phyloP scores from a whole-genome alignment of 2,329 filamentous ascomycete genomes.

The Fusarium liriodendri region DNA sequence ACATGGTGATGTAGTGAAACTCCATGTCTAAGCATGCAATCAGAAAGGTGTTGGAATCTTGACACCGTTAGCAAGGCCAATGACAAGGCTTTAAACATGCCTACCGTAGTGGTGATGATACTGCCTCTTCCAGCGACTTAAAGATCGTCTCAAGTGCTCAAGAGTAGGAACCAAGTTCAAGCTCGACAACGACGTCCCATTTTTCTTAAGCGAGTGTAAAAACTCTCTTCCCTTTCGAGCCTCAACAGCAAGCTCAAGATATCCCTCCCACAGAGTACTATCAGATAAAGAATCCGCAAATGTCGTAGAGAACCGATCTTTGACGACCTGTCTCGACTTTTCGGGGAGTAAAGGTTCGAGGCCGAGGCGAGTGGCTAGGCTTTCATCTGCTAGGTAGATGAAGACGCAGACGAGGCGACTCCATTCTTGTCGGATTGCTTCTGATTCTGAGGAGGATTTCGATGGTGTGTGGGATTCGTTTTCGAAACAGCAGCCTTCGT shows the following conservation, averaged over 20 bases:
- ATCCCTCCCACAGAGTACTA: constrained; percentile 24
- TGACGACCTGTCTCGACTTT: constrained; percentile 28
- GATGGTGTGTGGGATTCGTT: not conserved
- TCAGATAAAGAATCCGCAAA: constrained; percentile 21
- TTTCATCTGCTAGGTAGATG: constrained; percentile 27
- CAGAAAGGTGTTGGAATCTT: constrained; percentile 9
- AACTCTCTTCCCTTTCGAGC: constrained; percentile 25
- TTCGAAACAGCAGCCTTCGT: constrained; percentile 30
- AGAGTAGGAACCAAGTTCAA: constrained; percentile 14
- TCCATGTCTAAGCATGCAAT: constrained; percentile 23
- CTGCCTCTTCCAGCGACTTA: constrained; percentile 19
- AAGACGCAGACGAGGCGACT: constrained; percentile 27
- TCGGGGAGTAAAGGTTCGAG: constrained; percentile 22
- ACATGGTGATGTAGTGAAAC: constrained; percentile 21
- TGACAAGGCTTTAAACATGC: not conserved
- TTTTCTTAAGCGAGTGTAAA: constrained; percentile 8
- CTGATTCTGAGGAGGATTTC: not conserved
- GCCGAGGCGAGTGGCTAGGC: constrained; percentile 15
- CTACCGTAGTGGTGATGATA: constrained; percentile 11
- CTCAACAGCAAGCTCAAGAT: constrained; percentile 21
- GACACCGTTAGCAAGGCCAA: not conserved
- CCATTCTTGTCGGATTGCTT: constrained; percentile 20
- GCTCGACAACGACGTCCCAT: not conserved
- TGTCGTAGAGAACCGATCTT: constrained; percentile 17
- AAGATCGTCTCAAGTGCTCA: constrained; percentile 7